Conservation (phyloP, 768 basidiomycete genomes). For the Chlorophyllum brunneum region DNA sequence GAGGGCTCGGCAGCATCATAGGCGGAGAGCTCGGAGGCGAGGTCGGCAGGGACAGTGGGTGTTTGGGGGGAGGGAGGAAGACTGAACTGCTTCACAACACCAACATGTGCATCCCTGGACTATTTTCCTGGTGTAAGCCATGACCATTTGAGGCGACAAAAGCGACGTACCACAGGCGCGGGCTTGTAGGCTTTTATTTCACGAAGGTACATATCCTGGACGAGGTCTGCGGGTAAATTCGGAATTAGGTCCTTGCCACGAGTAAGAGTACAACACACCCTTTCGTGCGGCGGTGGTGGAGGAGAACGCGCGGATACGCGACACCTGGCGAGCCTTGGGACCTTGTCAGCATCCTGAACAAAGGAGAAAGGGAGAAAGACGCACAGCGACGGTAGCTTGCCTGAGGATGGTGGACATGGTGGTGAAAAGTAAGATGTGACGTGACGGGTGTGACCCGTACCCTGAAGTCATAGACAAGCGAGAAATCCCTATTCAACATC, state of each 20-base stretch:
- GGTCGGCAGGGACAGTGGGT: constrained; percentile 75
- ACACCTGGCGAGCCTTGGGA: constrained; percentile 47
- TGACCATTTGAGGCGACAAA: not conserved
- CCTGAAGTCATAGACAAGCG: constrained; percentile 2
- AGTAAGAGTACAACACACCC: constrained; percentile 41
- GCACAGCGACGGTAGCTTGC: constrained; percentile 49
- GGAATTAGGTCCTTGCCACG: constrained; percentile 28
- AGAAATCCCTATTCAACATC: constrained; percentile 14
- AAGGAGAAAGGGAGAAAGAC: constrained; percentile 16
- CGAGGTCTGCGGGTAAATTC: constrained; percentile 66
- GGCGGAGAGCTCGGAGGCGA: constrained; percentile 82
- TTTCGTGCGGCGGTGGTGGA: constrained; percentile 57
- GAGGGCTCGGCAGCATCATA: constrained; percentile 83
- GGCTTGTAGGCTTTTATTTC: constrained; percentile 92
- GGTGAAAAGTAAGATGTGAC: constrained; percentile 35
- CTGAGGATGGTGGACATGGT: constrained; percentile 70
- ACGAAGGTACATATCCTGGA: constrained; percentile 89
- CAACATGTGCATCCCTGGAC: constrained; percentile 90
- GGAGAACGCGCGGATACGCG: constrained; percentile 54
- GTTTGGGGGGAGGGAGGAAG: constrained; percentile 70
- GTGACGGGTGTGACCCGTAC: constrained; percentile 33
- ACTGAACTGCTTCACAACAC: constrained; percentile 78
- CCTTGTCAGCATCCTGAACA: not conserved
- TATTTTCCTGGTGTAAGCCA: constrained; percentile 27
- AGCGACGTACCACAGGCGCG: constrained; percentile 55